phyloP scores from a whole-genome alignment of 179 eudicot genomes.

The Sideroxylon spinosum region DNA sequence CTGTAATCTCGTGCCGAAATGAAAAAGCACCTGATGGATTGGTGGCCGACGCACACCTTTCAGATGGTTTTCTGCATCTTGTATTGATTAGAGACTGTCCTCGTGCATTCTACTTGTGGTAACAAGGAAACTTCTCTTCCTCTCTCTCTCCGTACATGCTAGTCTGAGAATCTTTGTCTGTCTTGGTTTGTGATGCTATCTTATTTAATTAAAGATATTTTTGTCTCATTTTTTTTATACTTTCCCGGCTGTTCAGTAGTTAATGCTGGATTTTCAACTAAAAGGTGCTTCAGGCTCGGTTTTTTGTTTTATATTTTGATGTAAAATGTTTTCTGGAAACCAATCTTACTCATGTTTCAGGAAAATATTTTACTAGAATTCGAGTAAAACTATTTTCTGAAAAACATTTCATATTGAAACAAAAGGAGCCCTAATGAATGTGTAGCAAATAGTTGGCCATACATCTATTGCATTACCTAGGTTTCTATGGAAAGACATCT shows the following conservation, averaged over 20 bases:
- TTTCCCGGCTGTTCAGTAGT: background rate
- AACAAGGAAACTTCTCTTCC: conserved; percentile 10
- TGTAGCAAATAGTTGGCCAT: background rate
- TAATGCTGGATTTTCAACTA: background rate
- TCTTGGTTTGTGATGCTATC: background rate
- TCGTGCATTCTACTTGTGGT: conserved; percentile 79
- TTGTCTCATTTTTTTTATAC: background rate
- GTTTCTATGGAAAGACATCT: background rate
- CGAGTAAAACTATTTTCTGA: too few relatives aligned
- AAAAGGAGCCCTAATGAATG: background rate
- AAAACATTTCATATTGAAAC: too few relatives aligned
- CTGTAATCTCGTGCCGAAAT: conserved; percentile 91
- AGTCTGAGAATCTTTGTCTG: background rate
- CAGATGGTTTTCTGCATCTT: conserved; percentile 88
- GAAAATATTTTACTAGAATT: too few relatives aligned
- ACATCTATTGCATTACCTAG: background rate
- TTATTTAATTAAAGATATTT: background rate
- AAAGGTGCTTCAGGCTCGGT: background rate
- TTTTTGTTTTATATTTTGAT: too few relatives aligned
- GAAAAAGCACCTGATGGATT: conserved; percentile 97
- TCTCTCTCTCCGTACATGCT: background rate
- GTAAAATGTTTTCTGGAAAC: too few relatives aligned
- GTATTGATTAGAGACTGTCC: conserved; percentile 83
- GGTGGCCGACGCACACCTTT: conserved; percentile 95
- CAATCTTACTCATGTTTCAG: too few relatives aligned